A percentile compares a stretch with the other conserved stretches of the same genome.
These are phyloP conservation scores for Mortierella alpina DNA, from an alignment of 192 early-diverging fungal genomes.

Conservation along the genomic window DNA sequence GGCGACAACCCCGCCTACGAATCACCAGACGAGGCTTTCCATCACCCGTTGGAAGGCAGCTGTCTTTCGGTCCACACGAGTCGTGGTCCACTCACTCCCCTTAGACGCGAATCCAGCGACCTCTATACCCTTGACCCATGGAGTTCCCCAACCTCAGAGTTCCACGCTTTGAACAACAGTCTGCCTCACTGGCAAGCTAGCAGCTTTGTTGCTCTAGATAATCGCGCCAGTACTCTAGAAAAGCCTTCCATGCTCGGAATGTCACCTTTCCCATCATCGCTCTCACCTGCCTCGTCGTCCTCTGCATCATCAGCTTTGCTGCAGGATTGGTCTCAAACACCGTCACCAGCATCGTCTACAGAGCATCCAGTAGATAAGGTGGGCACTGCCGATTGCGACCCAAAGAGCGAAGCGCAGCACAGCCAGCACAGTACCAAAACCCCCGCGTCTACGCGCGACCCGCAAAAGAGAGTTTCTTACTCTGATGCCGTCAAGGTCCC, in stretches of 20 bases:
- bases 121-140: too few relatives aligned
- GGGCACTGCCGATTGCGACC: too few relatives aligned
- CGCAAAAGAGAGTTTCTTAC: constrained; percentile 15
- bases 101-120: too few relatives aligned
- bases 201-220: background rate
- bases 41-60: too few relatives aligned
- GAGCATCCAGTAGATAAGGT: too few relatives aligned
- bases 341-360: background rate
- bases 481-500: constrained; percentile 37
- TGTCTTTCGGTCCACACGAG: too few relatives aligned
- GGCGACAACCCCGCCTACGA: background rate
- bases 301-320: constrained; percentile 1
- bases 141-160: too few relatives aligned
- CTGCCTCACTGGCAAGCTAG: too few relatives aligned
- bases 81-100: too few relatives aligned
- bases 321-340: constrained; percentile 8
- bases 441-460: background rate
- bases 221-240: background rate
- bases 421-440: too few relatives aligned
- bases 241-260: constrained; percentile 24
- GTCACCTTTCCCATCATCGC: constrained; percentile 4
- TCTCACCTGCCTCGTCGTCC: constrained; percentile 21
- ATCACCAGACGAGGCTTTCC: background rate
- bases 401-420: too few relatives aligned
- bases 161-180: too few relatives aligned